phyloP scores from a whole-genome alignment of 148 eudicot species.

The Rhododendron mucronatum region DNA sequence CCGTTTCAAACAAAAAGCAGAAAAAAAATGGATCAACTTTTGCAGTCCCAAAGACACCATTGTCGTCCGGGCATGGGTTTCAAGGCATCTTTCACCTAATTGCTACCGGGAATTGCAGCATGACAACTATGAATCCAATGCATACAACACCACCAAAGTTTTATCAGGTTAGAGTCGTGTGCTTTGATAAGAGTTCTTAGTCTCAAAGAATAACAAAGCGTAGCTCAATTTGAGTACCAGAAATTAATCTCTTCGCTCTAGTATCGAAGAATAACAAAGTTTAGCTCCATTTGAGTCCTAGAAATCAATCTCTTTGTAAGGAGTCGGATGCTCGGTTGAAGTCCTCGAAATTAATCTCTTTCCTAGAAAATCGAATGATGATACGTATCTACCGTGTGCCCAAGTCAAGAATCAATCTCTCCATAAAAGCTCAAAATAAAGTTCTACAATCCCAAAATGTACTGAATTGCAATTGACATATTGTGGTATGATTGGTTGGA shows the following conservation, averaged over 20 bases:
- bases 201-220: background rate
- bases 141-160: background rate
- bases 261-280: no score
- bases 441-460: background rate
- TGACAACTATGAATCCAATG: background rate
- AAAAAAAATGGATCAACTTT: background rate
- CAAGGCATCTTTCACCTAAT: background rate
- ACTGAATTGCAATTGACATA: background rate
- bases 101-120: background rate
- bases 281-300: background rate
- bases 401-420: background rate
- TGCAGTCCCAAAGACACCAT: background rate
- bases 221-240: background rate
- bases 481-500: background rate
- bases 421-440: background rate
- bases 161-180: background rate
- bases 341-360: background rate
- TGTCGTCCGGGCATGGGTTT: background rate
- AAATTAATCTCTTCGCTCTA: background rate
- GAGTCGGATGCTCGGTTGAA: background rate
- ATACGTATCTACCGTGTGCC: background rate
- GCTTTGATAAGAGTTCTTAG: background rate
- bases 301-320: background rate
- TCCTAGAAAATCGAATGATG: background rate
- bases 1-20: background rate